Evolutionary conservation across 768 basidiomycete species (phyloP).

Genomic region (Strobilomyces echinocephalus): DNA sequence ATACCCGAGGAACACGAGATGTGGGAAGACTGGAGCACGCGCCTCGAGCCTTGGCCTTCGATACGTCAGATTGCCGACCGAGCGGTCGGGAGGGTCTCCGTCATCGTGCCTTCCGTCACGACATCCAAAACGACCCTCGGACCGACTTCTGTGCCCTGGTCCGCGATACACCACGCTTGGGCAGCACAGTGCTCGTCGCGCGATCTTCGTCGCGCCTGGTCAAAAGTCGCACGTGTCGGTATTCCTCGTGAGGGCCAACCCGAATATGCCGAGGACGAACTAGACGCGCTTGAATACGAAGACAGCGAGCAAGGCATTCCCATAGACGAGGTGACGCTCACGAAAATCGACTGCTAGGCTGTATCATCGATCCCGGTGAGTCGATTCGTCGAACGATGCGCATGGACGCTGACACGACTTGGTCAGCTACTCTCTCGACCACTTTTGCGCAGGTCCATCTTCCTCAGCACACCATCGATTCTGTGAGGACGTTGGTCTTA

Average conservation of each 20-base stretch:
- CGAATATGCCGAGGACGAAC: conserved; percentile 31
- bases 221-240: conserved; percentile 46
- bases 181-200: conserved; percentile 44
- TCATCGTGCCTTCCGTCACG: conserved; percentile 7
- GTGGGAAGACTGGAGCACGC: conserved; percentile 66
- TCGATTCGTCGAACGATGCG: not conserved
- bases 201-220: conserved; percentile 55
- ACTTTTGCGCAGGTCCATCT: conserved; percentile 87
- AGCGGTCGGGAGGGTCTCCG: conserved; percentile 58
- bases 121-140: too few relatives aligned
- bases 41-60: conserved; percentile 62
- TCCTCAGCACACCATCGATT: conserved; percentile 83
- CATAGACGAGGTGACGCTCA: conserved; percentile 69
- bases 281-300: conserved; percentile 31
- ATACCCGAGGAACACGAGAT: conserved; percentile 30
- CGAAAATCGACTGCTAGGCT: conserved; percentile 74
- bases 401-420: conserved; percentile 4
- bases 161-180: conserved; percentile 65
- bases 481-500: conserved; percentile 86
- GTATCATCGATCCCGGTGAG: conserved; percentile 80
- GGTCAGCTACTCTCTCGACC: conserved; percentile 66
- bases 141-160: conserved; percentile 62
- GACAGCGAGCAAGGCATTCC: conserved; percentile 22
- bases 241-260: conserved; percentile 34
- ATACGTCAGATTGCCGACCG: conserved; percentile 73